Conservation (phyloP, 2,329 filamentous ascomycete genomes). For the Verticillium albo-atrum region DNA sequence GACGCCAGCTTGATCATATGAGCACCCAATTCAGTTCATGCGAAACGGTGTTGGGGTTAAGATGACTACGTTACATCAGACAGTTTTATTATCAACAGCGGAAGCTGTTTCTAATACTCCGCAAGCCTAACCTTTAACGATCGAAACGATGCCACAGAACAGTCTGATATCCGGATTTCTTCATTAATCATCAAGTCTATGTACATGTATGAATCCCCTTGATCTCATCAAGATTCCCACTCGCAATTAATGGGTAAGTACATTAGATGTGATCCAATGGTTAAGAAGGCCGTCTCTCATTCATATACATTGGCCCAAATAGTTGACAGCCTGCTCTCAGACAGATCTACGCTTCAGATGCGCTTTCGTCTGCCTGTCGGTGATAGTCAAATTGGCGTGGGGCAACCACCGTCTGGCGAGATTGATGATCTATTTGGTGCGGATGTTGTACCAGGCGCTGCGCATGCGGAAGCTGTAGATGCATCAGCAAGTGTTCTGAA, state of each 20-base stretch:
- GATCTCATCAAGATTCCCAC: not conserved
- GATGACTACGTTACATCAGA: no score
- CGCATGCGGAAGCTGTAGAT: slow-evolving; percentile 26
- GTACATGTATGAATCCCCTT: not conserved
- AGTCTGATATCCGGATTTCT: not conserved
- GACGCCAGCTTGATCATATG: no score
- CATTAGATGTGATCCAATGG: not conserved
- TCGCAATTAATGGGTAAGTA: not conserved
- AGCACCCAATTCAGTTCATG: no score
- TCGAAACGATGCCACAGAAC: no score
- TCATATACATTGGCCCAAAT: not conserved
- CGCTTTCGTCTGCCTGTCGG: no score
- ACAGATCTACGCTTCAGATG: not conserved
- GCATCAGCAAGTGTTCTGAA: not conserved
- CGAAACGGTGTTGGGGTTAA: no score
- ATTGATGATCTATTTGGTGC: slow-evolving; percentile 6
- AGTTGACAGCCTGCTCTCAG: not conserved
- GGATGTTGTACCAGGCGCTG: slow-evolving; percentile 32
- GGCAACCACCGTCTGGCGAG: not conserved
- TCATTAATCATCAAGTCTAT: not conserved
- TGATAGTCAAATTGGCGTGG: no score
- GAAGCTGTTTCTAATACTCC: no score
- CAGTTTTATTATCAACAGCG: no score
- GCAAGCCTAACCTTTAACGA: no score
- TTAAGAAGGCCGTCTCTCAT: not conserved